A percentile compares a stretch with the other conserved stretches of the same genome.
Evolutionary conservation across 805 yeast genomes (phyloP).

Genomic region (Wickerhamiella domercqiae): DNA sequence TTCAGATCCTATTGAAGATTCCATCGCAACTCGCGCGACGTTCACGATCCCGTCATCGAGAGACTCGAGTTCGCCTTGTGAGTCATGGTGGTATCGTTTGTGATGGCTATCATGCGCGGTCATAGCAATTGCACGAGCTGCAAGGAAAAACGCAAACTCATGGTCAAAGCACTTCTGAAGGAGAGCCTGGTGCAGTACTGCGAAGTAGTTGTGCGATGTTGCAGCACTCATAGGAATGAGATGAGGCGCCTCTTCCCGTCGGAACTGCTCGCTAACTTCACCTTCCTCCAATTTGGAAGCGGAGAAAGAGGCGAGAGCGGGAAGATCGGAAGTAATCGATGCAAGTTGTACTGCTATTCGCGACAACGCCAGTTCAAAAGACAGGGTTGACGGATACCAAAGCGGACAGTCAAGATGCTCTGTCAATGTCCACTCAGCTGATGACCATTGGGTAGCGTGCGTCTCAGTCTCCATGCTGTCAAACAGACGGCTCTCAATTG

Average conservation of each 20-base stretch:
- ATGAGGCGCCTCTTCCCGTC: background rate
- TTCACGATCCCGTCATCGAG: background rate
- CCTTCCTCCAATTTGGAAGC: background rate
- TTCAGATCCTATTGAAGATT: conserved; percentile 1
- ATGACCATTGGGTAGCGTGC: background rate
- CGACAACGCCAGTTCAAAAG: conserved; percentile 5
- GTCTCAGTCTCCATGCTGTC: background rate
- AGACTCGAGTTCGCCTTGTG: background rate
- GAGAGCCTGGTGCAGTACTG: background rate
- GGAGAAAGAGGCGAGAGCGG: background rate
- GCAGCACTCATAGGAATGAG: background rate
- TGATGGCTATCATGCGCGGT: background rate
- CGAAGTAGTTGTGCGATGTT: background rate
- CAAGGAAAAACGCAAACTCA: background rate
- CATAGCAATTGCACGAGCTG: background rate
- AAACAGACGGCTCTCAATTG: conserved; percentile 6
- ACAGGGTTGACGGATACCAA: conserved; percentile 10
- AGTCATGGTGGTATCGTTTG: too few relatives aligned
- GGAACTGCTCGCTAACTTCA: background rate
- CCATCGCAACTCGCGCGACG: background rate
- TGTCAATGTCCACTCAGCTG: background rate
- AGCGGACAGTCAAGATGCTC: conserved; percentile 1
- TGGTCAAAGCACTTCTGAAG: background rate
- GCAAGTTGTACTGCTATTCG: conserved; percentile 1
- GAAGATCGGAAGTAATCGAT: background rate